Base-by-base conservation (phyloP, 2,329 filamentous ascomycete genomes). In the Aspergillus luchuensis region DNA sequence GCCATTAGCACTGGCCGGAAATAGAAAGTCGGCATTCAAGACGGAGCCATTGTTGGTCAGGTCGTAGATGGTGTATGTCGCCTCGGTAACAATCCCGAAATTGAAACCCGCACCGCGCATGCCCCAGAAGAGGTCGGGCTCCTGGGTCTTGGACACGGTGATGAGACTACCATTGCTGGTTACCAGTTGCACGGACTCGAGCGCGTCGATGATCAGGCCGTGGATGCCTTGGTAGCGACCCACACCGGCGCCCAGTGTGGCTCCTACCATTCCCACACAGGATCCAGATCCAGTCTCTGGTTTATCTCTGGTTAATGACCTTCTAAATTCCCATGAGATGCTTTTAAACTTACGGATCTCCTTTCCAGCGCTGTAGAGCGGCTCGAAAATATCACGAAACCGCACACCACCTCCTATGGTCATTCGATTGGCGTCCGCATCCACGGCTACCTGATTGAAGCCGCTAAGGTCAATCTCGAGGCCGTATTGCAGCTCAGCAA, bases 71-170 rank as follows among this genome's bases (percentile, higher is more conserved):
- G 3, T 7, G 36, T 49, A 59, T 4, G 49, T 59, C 2, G 57
- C 57, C 50, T 47, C 39, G 11, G 41, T 48, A 8, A 59, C 57
- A 25, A 59, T 38, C 2, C 57, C 57, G 21, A 54, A 59, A 13
- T 59, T 59, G 49, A 43, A 54, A 1, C 57, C 57, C n/a, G 57
- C 57, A 4, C 57, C 57, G 7, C 57, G 57, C 5, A 59, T n/a
- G 0, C 41, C 57, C 57, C 57, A 59, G 57, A 59, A 59, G 5
- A 59, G 50, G 10, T 59, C 57, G 2, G 57, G 36, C 21, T 58
- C 7, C 39, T 52, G 25, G 2, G 30, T n/a, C 15, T 15, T n/a
- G 4, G 39, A 43, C 15, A n/a, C 15, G 5, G 21, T 48, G 17
- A 54, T 39, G 39, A 54, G 8, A 3, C 30, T 41, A 2, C 57